A percentile compares a stretch with the other conserved stretches of the same genome.
Conservation (phyloP, 164 flowering plant genomes). For the Sedum album region DNA sequence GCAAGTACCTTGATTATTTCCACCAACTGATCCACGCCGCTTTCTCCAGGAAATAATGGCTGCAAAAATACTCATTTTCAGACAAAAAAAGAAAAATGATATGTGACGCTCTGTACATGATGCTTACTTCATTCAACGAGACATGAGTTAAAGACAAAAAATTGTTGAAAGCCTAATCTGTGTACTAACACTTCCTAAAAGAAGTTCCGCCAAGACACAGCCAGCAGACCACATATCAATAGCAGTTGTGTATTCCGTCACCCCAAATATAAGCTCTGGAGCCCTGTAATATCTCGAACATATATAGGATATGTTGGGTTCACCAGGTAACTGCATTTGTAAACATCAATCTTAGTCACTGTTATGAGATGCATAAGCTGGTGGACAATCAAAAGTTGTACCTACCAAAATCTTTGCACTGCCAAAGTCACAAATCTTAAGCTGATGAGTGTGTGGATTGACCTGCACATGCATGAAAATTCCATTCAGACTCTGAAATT, state of each 20-base stretch:
- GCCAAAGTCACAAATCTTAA: constrained; percentile 96
- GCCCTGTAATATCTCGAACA: constrained; percentile 97
- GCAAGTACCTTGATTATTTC: constrained; percentile 90
- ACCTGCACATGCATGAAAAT: constrained; percentile 44
- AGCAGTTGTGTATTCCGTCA: constrained; percentile 86
- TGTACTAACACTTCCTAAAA: constrained; percentile 71
- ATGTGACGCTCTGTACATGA: neutral
- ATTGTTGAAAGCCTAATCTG: neutral
- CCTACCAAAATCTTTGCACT: constrained; percentile 98
- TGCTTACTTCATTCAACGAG: neutral
- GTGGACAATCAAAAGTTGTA: constrained; percentile 6
- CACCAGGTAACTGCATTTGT: constrained; percentile 67
- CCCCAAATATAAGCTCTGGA: constrained; percentile 97
- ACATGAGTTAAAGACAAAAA: neutral
- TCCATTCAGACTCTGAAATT: neutral
- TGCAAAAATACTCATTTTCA: constrained; percentile 20
- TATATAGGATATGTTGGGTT: constrained; percentile 94
- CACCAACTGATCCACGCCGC: constrained; percentile 86
- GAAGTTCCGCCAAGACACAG: constrained; percentile 93
- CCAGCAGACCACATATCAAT: constrained; percentile 99
- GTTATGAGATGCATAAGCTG: neutral
- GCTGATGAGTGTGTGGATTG: constrained; percentile 88
- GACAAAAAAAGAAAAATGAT: neutral
- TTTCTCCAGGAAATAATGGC: constrained; percentile 91
- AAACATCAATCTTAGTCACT: constrained; percentile 5